These are phyloP conservation scores for Blepharisma stoltei DNA, from an alignment of 73 alveolate genomes.

Conservation along the genomic window DNA sequence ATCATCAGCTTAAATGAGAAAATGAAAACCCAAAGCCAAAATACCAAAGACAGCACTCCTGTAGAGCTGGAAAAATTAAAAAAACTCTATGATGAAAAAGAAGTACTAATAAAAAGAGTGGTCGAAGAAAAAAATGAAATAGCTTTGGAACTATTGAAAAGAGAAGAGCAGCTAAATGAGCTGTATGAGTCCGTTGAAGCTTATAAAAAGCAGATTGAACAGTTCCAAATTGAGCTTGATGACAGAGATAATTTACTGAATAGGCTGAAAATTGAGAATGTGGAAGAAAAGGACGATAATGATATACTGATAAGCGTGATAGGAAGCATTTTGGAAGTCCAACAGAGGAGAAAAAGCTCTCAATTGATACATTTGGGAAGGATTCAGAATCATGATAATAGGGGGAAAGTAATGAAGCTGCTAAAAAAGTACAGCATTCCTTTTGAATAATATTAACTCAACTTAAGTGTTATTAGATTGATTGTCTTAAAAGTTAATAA, in stretches of 20 bases:
- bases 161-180: not conserved
- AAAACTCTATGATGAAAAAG: not conserved
- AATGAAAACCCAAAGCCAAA: not conserved
- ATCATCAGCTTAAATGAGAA: not conserved
- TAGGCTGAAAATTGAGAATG: not conserved
- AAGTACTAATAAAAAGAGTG: not conserved
- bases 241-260: not conserved
- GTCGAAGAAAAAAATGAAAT: not conserved
- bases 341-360: not conserved
- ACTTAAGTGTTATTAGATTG: not conserved
- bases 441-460: not conserved
- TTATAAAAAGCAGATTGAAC: constrained; percentile 5
- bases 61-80: not conserved
- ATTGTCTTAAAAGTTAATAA: too few species aligned
- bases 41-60: not conserved
- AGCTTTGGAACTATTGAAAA: not conserved
- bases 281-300: not conserved
- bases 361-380: not conserved
- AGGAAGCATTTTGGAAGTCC: not conserved
- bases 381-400: constrained; percentile 8
- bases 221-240: constrained; percentile 3
- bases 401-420: not conserved
- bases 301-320: not conserved
- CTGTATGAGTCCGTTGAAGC: not conserved
- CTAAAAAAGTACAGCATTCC: constrained; percentile 1